Percentiles rank a stretch among this genome's conserved stretches.
Evolutionary conservation across 1,139 yeast species (phyloP).

Genomic region (Arxiozyma heterogenica): DNA sequence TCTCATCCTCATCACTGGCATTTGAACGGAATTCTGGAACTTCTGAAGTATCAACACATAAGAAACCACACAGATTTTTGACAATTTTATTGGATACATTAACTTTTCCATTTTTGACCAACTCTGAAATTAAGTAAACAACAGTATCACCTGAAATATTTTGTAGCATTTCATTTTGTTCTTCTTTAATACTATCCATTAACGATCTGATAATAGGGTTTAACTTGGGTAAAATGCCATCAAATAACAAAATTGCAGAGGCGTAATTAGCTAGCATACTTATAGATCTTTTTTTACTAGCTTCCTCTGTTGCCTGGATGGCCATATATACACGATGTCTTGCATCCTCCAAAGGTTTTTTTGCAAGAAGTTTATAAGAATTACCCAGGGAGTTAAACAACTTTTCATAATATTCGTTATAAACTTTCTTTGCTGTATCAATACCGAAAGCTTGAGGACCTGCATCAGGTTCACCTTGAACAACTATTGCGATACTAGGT

Average conservation of each 20-base stretch:
- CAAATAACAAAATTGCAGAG: constrained; percentile 52
- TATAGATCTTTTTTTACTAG: constrained; percentile 45
- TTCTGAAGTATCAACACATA: constrained; percentile 92
- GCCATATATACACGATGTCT: constrained; percentile 58
- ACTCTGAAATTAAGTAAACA: constrained; percentile 50
- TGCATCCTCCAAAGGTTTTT: constrained; percentile 73
- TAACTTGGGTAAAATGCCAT: constrained; percentile 71
- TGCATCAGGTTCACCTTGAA: constrained; percentile 89
- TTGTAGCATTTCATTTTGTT: constrained; percentile 59
- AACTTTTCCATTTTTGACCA: constrained; percentile 48
- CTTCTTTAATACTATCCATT: constrained; percentile 87
- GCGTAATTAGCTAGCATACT: constrained; percentile 70
- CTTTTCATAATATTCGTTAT: constrained; percentile 57
- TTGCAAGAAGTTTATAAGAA: constrained; percentile 59
- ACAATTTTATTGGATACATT: constrained; percentile 82
- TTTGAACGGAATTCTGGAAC: constrained; percentile 87
- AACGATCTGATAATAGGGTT: constrained; percentile 83
- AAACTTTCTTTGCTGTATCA: constrained; percentile 64
- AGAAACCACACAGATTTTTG: constrained; percentile 82
- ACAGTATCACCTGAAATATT: constrained; percentile 62
- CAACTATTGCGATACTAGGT: constrained; percentile 80
- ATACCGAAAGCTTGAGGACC: constrained; percentile 90
- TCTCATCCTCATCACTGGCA: constrained; percentile 44
- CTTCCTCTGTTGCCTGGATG: constrained; percentile 57
- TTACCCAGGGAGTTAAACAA: constrained; percentile 59